phyloP scores from a whole-genome alignment of 208 protist species.

The Trypanosomatidae sp. region DNA sequence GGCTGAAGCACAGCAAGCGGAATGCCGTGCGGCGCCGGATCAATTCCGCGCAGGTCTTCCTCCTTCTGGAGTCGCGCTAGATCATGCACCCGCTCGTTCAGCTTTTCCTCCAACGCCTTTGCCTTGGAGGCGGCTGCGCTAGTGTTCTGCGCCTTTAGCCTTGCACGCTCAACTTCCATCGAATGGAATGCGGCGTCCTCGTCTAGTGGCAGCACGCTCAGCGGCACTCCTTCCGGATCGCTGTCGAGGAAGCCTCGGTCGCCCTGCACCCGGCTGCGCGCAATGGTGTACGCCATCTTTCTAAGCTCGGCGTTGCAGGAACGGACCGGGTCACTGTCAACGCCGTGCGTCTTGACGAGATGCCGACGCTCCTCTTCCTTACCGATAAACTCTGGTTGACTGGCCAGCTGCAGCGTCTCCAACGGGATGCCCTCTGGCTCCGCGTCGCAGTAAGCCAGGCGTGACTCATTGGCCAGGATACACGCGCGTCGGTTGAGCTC shows the following conservation, averaged over 20 bases:
- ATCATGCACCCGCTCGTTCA: constrained; percentile 63
- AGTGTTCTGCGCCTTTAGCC: constrained; percentile 34
- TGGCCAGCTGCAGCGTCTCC: constrained; percentile 28
- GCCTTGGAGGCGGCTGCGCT: constrained; percentile 15
- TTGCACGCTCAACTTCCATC: constrained; percentile 55
- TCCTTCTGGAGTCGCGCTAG: constrained; percentile 58
- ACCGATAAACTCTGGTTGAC: constrained; percentile 5
- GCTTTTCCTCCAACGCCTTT: constrained; percentile 42
- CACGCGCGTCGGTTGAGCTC: constrained; percentile 63
- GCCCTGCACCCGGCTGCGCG: constrained; percentile 17
- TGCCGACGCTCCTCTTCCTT: constrained; percentile 22
- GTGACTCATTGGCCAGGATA: constrained; percentile 60
- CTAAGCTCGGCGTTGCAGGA: constrained; percentile 39
- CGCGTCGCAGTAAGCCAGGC: constrained; percentile 38
- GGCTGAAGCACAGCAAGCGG: constrained; percentile 47
- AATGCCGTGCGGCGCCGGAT: constrained; percentile 43
- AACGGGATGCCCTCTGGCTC: constrained; percentile 53
- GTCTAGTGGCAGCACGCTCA: constrained; percentile 30
- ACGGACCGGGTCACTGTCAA: constrained; percentile 18
- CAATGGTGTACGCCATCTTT: constrained; percentile 35
- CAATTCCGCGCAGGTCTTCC: constrained; percentile 37
- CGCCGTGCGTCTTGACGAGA: constrained; percentile 11
- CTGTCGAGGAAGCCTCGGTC: constrained; percentile 42
- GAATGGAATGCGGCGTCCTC: constrained; percentile 41
- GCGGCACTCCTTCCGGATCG: constrained; percentile 41